Evolutionary conservation across 164 flowering plant species (phyloP), one percentile per base, ranked within the genome.

Genomic region (Liquidambar formosana): DNA sequence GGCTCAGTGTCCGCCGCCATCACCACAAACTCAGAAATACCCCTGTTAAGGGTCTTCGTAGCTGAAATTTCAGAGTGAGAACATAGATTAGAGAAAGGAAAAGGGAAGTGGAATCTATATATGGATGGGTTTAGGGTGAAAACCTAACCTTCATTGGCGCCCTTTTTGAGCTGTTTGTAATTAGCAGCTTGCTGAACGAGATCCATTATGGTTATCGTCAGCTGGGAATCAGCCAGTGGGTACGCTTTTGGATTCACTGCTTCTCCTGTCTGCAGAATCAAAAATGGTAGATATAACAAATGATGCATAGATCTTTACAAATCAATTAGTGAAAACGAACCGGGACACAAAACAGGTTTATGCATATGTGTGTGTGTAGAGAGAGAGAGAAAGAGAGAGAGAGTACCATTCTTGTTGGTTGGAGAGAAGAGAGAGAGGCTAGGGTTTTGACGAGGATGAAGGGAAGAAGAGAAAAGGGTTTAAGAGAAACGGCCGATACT

Each of bases 1-100:
- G 97, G 94, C 77, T 91, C 90, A 0, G 93, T 77, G 48, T 91
- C 97, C 0, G 94, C 94, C 5, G 93, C 97, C 97, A 91, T 88
- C 49, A 91, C 97, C 1, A 91, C 74, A 63, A 91, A 91, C 83
- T 91, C 97, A 5, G 97, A 85, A 10, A 89, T 86, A n/a, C 94
- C 97, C 66, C 94, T 84, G 74, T 89, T 91, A 18, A 88, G 73
- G 0, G 93, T 89, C 86, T 91, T 91, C 0, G 97, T 91, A 0
- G 94, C 94, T 91, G 84, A 57, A 75, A 71, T 19, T 6, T 57
- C 11, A 53, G n/a, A 19, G 33, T 11, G 1, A 27, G 41, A 21
- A n/a, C 58, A 74, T 53, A n/a, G n/a, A 44, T 26, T 33, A 33
- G 41, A 65, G 22, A 15, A 48, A 25, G 19, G 66, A 19, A 61